A percentile compares a stretch with the other conserved stretches of the same genome.
Evolutionary conservation across 2,329 filamentous ascomycete genomes (phyloP).

Genomic region (Fusarium proliferatum): DNA sequence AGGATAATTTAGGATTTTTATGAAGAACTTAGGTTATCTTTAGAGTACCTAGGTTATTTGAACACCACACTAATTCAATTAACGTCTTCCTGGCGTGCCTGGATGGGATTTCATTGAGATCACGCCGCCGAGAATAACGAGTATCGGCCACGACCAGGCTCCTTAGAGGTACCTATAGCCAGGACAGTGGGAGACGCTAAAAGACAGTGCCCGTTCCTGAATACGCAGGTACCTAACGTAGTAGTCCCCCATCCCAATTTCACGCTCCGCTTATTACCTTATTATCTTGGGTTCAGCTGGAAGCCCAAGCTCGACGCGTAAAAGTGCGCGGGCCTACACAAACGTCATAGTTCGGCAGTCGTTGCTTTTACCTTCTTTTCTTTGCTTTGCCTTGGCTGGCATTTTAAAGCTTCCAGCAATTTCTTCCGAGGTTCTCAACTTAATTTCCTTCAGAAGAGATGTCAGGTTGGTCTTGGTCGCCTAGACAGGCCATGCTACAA

Average conservation of each 20-base stretch:
- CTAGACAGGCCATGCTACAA: conserved; percentile 31
- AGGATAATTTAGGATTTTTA: background rate
- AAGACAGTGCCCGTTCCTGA: conserved; percentile 19
- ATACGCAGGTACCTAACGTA: conserved; percentile 3
- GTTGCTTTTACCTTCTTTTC: background rate
- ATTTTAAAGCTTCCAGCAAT: conserved; percentile 1
- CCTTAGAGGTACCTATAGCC: no score
- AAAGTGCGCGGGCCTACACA: conserved; percentile 7
- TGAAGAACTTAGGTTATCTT: background rate
- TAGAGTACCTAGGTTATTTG: background rate
- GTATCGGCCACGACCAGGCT: background rate
- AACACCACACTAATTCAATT: no score
- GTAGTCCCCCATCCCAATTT: conserved; percentile 1
- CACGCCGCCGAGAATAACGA: background rate
- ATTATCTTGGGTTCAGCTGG: background rate
- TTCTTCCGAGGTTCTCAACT: background rate
- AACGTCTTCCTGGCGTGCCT: background rate
- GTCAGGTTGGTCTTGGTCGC: conserved; percentile 36
- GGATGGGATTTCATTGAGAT: background rate
- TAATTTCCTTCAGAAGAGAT: background rate
- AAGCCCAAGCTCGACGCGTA: background rate
- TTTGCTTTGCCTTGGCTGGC: background rate
- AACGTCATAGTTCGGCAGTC: conserved; percentile 26
- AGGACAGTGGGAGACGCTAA: background rate
- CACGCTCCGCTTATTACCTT: background rate